These are phyloP conservation scores for Blastobotrys peoriensis DNA, from an alignment of 805 yeast species.

Conservation along the genomic window DNA sequence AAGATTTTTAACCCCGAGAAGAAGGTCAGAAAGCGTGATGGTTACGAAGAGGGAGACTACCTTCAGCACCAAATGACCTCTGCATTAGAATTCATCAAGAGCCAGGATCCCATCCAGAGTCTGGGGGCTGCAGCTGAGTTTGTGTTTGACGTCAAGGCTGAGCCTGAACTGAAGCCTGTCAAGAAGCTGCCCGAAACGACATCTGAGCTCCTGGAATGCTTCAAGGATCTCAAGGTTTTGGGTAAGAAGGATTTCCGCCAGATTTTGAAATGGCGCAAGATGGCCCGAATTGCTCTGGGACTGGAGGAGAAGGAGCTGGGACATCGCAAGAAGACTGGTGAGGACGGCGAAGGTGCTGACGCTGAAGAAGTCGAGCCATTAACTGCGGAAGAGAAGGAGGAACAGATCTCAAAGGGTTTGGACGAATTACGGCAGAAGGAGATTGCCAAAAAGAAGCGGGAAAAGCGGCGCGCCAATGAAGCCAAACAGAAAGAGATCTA, in stretches of 20 bases:
- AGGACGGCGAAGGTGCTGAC: constrained; percentile 42
- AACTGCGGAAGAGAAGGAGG: constrained; percentile 59
- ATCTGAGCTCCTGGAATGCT: constrained; percentile 70
- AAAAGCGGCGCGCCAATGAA: constrained; percentile 77
- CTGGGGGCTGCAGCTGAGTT: constrained; percentile 70
- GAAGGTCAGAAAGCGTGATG: constrained; percentile 84
- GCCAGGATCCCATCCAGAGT: constrained; percentile 76
- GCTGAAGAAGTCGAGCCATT: constrained; percentile 61
- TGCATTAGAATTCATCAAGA: constrained; percentile 71
- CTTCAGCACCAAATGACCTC: constrained; percentile 62
- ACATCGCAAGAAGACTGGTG: constrained; percentile 8
- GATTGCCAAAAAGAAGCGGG: constrained; percentile 64
- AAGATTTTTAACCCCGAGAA: constrained; percentile 93
- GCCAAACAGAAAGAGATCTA: constrained; percentile 76
- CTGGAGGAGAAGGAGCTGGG: constrained; percentile 39
- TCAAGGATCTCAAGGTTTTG: constrained; percentile 86
- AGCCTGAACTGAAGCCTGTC: constrained; percentile 67
- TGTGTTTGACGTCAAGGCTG: constrained; percentile 52
- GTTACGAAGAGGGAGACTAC: constrained; percentile 94
- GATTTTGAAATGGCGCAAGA: constrained; percentile 81
- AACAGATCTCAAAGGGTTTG: constrained; percentile 80
- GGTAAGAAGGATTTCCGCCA: constrained; percentile 90
- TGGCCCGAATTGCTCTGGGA: constrained; percentile 72
- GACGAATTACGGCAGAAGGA: constrained; percentile 67
- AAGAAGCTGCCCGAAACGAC: constrained; percentile 72